phyloP scores from a whole-genome alignment of 805 yeast species.

The Suhomyces vadensis region DNA sequence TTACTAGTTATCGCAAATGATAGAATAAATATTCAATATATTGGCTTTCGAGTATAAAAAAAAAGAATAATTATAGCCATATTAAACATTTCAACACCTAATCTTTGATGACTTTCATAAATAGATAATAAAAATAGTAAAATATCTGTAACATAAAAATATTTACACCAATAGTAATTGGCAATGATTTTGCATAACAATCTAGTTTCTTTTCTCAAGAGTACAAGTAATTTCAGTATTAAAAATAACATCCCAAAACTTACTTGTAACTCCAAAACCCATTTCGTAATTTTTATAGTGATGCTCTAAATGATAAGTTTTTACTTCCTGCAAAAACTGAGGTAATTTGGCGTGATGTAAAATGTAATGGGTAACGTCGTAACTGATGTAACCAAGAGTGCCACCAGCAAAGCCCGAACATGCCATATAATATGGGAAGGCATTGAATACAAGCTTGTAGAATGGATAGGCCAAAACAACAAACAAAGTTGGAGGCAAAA shows the following conservation, averaged over 20 bases:
- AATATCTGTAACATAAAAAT: no score
- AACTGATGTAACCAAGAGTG: slow-evolving; percentile 85
- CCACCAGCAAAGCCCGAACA: slow-evolving; percentile 96
- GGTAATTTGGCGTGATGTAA: slow-evolving; percentile 90
- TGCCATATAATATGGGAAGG: slow-evolving; percentile 82
- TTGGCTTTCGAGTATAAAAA: neutral
- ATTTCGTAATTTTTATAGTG: slow-evolving; percentile 96
- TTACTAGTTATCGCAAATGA: neutral
- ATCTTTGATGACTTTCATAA: neutral
- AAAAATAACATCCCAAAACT: slow-evolving; percentile 92
- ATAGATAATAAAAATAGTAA: no score
- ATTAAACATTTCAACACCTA: neutral
- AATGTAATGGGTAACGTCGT: slow-evolving; percentile 92
- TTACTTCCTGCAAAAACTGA: slow-evolving; percentile 67
- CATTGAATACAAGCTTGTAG: slow-evolving; percentile 69
- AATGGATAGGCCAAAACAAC: slow-evolving; percentile 73
- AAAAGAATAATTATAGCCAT: neutral
- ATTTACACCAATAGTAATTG: no score
- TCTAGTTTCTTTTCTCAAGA: slow-evolving; percentile 40
- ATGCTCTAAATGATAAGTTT: slow-evolving; percentile 93
- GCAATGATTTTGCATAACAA: neutral
- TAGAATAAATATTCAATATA: neutral
- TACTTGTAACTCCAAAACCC: slow-evolving; percentile 94
- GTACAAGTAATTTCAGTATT: slow-evolving; percentile 70
- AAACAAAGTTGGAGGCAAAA: slow-evolving; percentile 93